Conservation (phyloP, 1,139 yeast species). For the Arxiozyma heterogenica region DNA sequence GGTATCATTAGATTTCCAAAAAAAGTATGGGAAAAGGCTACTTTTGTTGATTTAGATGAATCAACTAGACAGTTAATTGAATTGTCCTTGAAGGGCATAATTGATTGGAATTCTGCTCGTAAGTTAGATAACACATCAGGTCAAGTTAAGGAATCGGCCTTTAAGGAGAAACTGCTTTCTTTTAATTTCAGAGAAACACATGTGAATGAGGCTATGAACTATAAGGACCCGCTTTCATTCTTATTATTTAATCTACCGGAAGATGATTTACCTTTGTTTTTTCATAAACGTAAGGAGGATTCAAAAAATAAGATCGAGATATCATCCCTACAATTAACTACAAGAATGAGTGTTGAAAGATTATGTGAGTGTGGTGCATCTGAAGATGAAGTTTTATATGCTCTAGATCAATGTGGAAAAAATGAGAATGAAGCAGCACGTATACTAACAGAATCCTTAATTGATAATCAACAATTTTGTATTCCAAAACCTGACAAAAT, state of each 20-base stretch:
- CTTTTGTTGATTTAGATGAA: conserved; percentile 36
- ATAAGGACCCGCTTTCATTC: conserved; percentile 70
- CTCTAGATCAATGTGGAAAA: conserved; percentile 36
- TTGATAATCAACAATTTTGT: not conserved
- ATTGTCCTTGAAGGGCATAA: conserved; percentile 42
- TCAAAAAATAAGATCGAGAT: conserved; percentile 41
- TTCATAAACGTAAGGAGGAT: conserved; percentile 37
- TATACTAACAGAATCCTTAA: conserved; percentile 36
- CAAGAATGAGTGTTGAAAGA: conserved; percentile 43
- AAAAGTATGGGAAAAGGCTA: conserved; percentile 59
- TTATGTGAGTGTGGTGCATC: conserved; percentile 63
- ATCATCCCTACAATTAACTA: conserved; percentile 29
- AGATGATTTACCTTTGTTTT: conserved; percentile 67
- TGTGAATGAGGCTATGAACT: conserved; percentile 59
- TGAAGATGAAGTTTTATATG: conserved; percentile 48
- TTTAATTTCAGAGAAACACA: conserved; percentile 68
- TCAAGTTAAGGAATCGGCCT: conserved; percentile 12
- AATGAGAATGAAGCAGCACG: conserved; percentile 49
- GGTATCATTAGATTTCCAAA: conserved; percentile 38
- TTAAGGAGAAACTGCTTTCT: conserved; percentile 21
- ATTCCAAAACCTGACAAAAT: conserved; percentile 10
- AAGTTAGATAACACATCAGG: conserved; percentile 14
- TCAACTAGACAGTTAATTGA: conserved; percentile 45
- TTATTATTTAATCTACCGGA: conserved; percentile 82
- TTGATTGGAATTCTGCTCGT: conserved; percentile 40